phyloP scores from a whole-genome alignment of 139 green algal species.

The Mesostigma viride region DNA sequence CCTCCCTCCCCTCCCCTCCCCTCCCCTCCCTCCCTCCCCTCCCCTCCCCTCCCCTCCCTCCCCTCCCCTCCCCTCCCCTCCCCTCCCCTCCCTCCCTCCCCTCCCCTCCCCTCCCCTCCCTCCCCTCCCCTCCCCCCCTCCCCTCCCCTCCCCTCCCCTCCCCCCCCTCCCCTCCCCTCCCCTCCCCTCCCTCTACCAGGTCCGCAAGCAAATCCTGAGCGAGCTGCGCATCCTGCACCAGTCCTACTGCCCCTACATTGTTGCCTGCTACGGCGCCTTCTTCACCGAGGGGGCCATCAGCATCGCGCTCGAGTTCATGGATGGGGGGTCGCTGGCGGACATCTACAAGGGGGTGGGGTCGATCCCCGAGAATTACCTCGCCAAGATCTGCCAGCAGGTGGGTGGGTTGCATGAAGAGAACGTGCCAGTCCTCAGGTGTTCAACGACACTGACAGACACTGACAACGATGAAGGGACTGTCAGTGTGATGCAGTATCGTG shows the following conservation, averaged over 20 bases:
- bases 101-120: not conserved
- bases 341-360: slow-evolving; percentile 48
- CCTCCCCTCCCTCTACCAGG: slow-evolving; percentile 4
- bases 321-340: slow-evolving; percentile 77
- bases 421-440: no score
- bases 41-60: no score
- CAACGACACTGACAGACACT: no score
- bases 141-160: not conserved
- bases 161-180: not conserved
- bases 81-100: not conserved
- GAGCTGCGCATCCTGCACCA: slow-evolving; percentile 39
- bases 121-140: not conserved
- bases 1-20: no score
- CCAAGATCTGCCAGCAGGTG: slow-evolving; percentile 32
- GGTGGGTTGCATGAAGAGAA: slow-evolving; percentile 34
- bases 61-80: no score
- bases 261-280: slow-evolving; percentile 27
- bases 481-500: no score
- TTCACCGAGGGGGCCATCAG: slow-evolving; percentile 49
- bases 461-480: no score
- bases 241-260: slow-evolving; percentile 13
- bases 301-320: slow-evolving; percentile 92
- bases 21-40: no score
- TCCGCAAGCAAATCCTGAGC: slow-evolving; percentile 31
- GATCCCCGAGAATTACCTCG: slow-evolving; percentile 68